Evolutionary conservation across 2,329 filamentous ascomycete genomes (phyloP).

Genomic region (Trichoderma harzianum): DNA sequence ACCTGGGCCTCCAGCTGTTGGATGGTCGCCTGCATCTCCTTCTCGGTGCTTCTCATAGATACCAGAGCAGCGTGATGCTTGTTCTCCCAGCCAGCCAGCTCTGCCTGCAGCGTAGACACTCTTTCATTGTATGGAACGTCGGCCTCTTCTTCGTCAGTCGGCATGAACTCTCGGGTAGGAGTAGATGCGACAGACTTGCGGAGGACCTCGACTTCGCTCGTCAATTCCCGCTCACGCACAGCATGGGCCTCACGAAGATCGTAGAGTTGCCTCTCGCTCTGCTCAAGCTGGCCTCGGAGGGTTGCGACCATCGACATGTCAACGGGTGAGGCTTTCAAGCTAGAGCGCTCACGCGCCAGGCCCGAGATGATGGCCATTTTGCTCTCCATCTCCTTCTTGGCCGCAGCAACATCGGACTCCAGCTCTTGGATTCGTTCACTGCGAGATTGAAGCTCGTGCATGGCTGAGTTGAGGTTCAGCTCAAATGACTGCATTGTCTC

Average conservation of each 20-base stretch:
- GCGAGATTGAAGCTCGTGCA: slow-evolving; percentile 83
- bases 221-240: slow-evolving; percentile 71
- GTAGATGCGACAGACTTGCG: slow-evolving; percentile 48
- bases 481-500: slow-evolving; percentile 92
- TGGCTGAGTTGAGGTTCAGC: slow-evolving; percentile 82
- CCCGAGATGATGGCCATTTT: slow-evolving; percentile 97
- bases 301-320: slow-evolving; percentile 88
- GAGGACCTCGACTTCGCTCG: slow-evolving; percentile 66
- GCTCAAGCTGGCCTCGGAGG: slow-evolving; percentile 82
- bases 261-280: slow-evolving; percentile 77
- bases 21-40: slow-evolving; percentile 68
- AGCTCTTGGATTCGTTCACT: slow-evolving; percentile 88
- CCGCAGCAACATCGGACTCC: slow-evolving; percentile 75
- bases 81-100: slow-evolving; percentile 70
- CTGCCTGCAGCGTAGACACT: slow-evolving; percentile 64
- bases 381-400: slow-evolving; percentile 93
- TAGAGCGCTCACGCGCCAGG: slow-evolving; percentile 86
- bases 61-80: slow-evolving; percentile 71
- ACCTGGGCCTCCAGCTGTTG: slow-evolving; percentile 65
- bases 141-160: slow-evolving; percentile 30
- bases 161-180: slow-evolving; percentile 24
- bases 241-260: slow-evolving; percentile 69
- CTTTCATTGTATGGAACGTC: slow-evolving; percentile 49
- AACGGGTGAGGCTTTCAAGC: slow-evolving; percentile 76
- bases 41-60: slow-evolving; percentile 69